Evolutionary conservation across 2,329 filamentous ascomycete genomes (phyloP).

Genomic region (Lachnellula occidentalis): DNA sequence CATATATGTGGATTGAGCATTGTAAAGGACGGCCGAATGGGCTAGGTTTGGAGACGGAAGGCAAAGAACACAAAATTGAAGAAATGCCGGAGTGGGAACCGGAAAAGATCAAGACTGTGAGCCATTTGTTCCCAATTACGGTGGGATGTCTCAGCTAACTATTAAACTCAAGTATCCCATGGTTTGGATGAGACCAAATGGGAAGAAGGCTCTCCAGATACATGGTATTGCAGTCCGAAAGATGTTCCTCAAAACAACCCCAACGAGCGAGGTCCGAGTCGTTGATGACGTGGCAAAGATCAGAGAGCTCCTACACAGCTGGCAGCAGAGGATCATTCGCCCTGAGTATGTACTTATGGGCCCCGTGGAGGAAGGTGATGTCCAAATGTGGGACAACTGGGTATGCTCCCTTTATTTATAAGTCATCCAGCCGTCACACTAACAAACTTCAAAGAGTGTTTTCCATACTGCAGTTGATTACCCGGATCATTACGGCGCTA

Average conservation of each 20-base stretch:
- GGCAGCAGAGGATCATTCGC: conserved; percentile 36
- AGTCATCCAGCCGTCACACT: no score
- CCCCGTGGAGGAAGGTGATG: conserved; percentile 37
- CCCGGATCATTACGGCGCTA: conserved; percentile 33
- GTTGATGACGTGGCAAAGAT: conserved; percentile 37
- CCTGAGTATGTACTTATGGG: conserved; percentile 40
- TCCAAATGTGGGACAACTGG: conserved; percentile 41
- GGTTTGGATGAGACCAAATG: conserved; percentile 41
- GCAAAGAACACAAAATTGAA: conserved; percentile 35
- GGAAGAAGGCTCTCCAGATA: conserved; percentile 40
- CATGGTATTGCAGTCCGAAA: conserved; percentile 37
- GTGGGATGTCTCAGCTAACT: neutral
- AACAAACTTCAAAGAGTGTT: conserved; percentile 20
- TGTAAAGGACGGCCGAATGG: conserved; percentile 38
- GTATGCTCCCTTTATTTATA: neutral
- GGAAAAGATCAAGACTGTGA: conserved; percentile 31
- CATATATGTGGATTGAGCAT: conserved; percentile 40
- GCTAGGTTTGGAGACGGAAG: conserved; percentile 35
- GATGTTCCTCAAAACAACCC: conserved; percentile 34
- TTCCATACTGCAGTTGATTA: conserved; percentile 42
- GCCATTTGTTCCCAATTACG: neutral
- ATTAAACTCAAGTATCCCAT: conserved; percentile 34
- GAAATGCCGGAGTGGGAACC: conserved; percentile 35
- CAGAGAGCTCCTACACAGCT: conserved; percentile 31
- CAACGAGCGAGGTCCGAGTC: conserved; percentile 31